Conservation (phyloP, 2,329 filamentous ascomycete genomes). For the Xylaria sp. region DNA sequence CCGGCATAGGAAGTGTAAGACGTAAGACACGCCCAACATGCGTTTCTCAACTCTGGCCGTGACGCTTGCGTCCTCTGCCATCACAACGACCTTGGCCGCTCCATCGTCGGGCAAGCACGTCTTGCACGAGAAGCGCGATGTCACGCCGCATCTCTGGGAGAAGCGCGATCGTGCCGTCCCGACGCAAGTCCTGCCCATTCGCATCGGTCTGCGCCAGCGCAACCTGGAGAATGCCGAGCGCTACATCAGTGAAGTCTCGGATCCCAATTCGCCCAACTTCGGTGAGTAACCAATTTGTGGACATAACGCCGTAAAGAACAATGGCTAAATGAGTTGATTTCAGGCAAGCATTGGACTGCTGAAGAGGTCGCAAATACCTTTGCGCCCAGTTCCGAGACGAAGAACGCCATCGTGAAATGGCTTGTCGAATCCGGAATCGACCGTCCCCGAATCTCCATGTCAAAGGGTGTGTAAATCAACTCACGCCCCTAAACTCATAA, state of each 20-base stretch:
- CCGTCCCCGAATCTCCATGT: constrained; percentile 42
- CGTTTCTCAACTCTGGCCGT: constrained; percentile 14
- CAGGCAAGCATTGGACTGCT: constrained; percentile 38
- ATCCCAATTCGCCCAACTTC: constrained; percentile 41
- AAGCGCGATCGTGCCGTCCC: constrained; percentile 17
- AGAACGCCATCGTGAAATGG: constrained; percentile 49
- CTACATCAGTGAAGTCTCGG: constrained; percentile 39
- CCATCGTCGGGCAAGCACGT: constrained; percentile 15
- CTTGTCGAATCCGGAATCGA: constrained; percentile 48
- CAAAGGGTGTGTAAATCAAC: constrained; percentile 35
- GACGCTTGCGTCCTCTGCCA: constrained; percentile 12
- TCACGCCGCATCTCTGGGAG: constrained; percentile 17
- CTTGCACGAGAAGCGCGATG: constrained; percentile 20
- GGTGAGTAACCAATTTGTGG: too few species aligned
- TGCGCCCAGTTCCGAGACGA: constrained; percentile 39
- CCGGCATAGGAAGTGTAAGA: background rate
- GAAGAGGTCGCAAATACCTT: constrained; percentile 41
- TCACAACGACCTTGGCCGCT: constrained; percentile 9
- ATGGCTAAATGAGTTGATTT: too few species aligned
- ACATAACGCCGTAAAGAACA: too few species aligned
- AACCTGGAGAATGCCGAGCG: constrained; percentile 44
- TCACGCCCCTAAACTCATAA: background rate
- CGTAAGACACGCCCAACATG: constrained; percentile 10
- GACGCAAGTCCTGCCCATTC: constrained; percentile 31
- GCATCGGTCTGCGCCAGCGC: constrained; percentile 41